A percentile compares a stretch with the other conserved stretches of the same genome.
These are phyloP conservation scores for Crithidia expoeki DNA, from an alignment of 208 protist genomes.

Conservation along the genomic window DNA sequence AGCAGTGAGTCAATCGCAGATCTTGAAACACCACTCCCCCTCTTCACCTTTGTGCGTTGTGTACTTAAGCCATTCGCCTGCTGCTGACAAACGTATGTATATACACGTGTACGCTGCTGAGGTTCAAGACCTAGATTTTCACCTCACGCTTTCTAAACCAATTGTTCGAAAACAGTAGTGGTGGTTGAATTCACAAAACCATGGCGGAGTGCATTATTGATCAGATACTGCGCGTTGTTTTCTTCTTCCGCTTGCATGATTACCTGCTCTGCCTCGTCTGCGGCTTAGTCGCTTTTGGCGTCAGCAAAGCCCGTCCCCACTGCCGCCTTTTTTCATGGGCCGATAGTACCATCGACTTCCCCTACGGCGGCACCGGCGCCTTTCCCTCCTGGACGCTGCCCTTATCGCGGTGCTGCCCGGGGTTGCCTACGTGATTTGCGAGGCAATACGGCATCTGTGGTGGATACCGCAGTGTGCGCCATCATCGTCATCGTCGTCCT, in stretches of 20 bases:
- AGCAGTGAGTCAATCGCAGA: too few relatives aligned
- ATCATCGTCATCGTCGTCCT: neutral
- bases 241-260: conserved; percentile 45
- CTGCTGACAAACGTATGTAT: too few relatives aligned
- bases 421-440: conserved; percentile 40
- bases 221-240: conserved; percentile 6
- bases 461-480: neutral
- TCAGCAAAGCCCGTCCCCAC: conserved; percentile 32
- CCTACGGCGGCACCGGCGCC: conserved; percentile 31
- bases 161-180: too few relatives aligned
- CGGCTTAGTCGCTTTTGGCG: conserved; percentile 20
- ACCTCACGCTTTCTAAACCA: too few relatives aligned
- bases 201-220: conserved; percentile 14
- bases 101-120: too few relatives aligned
- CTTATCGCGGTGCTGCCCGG: conserved; percentile 41
- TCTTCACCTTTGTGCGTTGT: too few relatives aligned
- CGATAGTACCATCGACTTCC: conserved; percentile 43
- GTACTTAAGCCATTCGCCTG: too few relatives aligned
- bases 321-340: conserved; percentile 62
- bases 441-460: conserved; percentile 26
- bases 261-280: conserved; percentile 48
- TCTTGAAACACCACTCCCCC: too few relatives aligned
- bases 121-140: too few relatives aligned
- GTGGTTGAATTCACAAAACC: too few relatives aligned
- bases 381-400: conserved; percentile 63